Evolutionary conservation across 495 filamentous ascomycete species (phyloP).

Genomic region (Penicillium egyptiacum): DNA sequence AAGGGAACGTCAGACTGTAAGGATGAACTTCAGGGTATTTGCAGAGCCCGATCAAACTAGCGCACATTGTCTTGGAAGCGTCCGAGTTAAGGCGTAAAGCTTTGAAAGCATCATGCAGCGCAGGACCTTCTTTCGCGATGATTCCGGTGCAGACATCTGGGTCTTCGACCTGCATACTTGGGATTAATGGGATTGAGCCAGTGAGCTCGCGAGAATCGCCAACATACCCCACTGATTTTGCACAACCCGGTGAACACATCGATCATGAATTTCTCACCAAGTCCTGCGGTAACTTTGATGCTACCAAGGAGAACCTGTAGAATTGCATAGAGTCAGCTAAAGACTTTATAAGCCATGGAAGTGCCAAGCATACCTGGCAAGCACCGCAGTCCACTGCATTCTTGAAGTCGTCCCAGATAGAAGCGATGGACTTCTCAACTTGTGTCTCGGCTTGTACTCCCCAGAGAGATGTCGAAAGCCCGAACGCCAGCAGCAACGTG

Average conservation of each 20-base stretch:
- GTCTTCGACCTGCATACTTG: constrained; percentile 36
- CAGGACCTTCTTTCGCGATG: constrained; percentile 49
- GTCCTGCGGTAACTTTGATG: constrained; percentile 44
- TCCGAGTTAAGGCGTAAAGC: constrained; percentile 46
- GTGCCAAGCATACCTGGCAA: constrained; percentile 20
- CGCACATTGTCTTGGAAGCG: constrained; percentile 51
- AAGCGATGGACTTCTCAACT: constrained; percentile 13
- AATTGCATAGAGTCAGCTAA: constrained; percentile 1
- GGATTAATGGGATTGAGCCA: neutral
- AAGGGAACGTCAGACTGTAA: constrained; percentile 46
- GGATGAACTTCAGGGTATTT: constrained; percentile 43
- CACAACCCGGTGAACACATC: constrained; percentile 46
- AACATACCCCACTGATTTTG: constrained; percentile 40
- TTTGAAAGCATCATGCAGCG: constrained; percentile 47
- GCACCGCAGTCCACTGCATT: constrained; percentile 23
- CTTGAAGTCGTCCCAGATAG: constrained; percentile 28
- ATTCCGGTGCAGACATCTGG: constrained; percentile 51
- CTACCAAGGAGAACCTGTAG: constrained; percentile 42
- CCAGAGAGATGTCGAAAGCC: constrained; percentile 5
- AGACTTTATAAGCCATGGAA: too few species aligned
- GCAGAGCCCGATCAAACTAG: constrained; percentile 51
- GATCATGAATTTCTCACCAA: constrained; percentile 45
- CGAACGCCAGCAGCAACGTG: constrained; percentile 7
- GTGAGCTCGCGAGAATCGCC: neutral
- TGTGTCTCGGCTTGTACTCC: constrained; percentile 8